Evolutionary conservation across 352 stramenopile species (phyloP).

Genomic region (Aphanomyces astaci): DNA sequence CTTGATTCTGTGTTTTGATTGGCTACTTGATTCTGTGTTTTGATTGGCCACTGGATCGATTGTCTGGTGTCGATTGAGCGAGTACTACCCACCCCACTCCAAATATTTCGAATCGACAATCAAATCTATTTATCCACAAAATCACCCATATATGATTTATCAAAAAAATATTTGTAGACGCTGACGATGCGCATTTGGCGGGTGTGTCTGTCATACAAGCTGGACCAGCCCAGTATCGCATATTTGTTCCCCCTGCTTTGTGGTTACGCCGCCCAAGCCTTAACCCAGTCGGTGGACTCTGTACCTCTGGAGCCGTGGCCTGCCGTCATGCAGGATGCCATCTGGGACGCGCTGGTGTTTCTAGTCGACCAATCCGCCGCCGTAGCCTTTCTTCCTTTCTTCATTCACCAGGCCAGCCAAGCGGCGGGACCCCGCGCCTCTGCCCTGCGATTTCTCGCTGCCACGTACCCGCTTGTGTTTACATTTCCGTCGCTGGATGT

Average conservation of each 20-base stretch:
- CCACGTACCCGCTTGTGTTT: not conserved
- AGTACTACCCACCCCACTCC: too few species aligned
- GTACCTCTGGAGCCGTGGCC: conserved; percentile 9
- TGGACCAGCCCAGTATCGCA: conserved; percentile 62
- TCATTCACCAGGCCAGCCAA: conserved; percentile 11
- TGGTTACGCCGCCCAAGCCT: conserved; percentile 27
- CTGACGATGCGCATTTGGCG: conserved; percentile 58
- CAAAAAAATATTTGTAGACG: conserved; percentile 41
- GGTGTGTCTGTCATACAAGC: conserved; percentile 47
- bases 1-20: too few species aligned
- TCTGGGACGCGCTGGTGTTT: conserved; percentile 6
- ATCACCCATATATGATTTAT: too few species aligned
- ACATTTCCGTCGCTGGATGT: not conserved
- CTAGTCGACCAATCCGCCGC: not conserved
- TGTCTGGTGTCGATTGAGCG: too few species aligned
- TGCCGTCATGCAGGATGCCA: not conserved
- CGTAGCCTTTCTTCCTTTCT: conserved; percentile 8
- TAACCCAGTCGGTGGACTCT: conserved; percentile 13
- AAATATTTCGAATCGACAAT: too few species aligned
- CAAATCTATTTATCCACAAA: too few species aligned
- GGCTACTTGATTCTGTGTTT: too few species aligned
- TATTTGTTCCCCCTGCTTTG: conserved; percentile 57
- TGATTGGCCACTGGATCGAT: too few species aligned
- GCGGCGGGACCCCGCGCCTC: not conserved
- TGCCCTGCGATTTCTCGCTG: not conserved